phyloP scores from a whole-genome alignment of 2,329 filamentous ascomycete species.

The Fusarium protoensiforme region DNA sequence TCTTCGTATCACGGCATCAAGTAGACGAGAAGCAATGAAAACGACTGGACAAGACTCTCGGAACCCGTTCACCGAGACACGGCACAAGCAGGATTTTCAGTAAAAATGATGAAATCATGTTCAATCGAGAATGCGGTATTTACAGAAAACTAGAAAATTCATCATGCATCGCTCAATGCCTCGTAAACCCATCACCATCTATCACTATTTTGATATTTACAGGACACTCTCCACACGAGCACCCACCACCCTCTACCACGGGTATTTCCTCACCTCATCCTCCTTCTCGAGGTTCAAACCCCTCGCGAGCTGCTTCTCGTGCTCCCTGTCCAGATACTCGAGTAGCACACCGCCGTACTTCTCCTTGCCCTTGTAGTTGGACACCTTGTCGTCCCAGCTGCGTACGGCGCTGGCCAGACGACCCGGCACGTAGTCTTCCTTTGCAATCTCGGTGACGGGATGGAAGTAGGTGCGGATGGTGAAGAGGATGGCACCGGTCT shows the following conservation, averaged over 20 bases:
- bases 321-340: constrained; percentile 79
- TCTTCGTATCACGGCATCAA: background rate
- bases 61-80: background rate
- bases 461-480: constrained; percentile 86
- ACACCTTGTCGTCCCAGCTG: constrained; percentile 84
- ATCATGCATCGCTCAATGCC: background rate
- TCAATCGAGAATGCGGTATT: background rate
- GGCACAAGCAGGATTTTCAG: background rate
- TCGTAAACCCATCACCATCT: background rate
- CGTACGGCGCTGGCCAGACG: constrained; percentile 80
- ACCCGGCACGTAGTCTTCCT: constrained; percentile 82
- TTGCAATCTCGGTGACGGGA: constrained; percentile 73
- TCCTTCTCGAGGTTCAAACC: constrained; percentile 73
- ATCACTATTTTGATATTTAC: background rate
- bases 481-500: constrained; percentile 71
- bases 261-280: constrained; percentile 71
- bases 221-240: background rate
- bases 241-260: constrained; percentile 54
- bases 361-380: constrained; percentile 80
- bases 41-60: background rate
- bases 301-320: constrained; percentile 75
- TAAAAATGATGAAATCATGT: rapidly evolving
- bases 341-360: constrained; percentile 79
- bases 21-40: background rate
- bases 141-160: background rate